A percentile compares a stretch with the other conserved stretches of the same genome.
phyloP scores from a whole-genome alignment of 306 rosid genomes.

The Canavalia gladiata region DNA sequence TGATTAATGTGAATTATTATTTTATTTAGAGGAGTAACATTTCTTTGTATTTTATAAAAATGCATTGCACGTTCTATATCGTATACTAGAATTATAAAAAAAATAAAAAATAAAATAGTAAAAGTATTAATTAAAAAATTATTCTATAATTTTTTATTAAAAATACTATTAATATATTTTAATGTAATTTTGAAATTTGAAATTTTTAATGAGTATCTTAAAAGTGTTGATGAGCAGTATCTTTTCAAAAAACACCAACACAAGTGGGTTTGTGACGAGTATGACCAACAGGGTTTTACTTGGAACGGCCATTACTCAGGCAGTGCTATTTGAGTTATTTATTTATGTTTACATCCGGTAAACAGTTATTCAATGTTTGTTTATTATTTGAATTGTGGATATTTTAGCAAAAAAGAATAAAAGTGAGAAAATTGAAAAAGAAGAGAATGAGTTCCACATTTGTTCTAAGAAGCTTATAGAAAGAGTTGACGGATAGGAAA shows the following conservation, averaged over 20 bases:
- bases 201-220: too few species aligned
- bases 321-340: neutral
- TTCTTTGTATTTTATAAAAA: neutral
- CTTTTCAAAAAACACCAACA: neutral
- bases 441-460: conserved; percentile 39
- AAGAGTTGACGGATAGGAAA: conserved; percentile 59
- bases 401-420: neutral
- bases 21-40: neutral
- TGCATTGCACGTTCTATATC: neutral
- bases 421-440: neutral
- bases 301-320: conserved; percentile 50
- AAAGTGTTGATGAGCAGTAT: too few species aligned
- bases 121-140: too few species aligned
- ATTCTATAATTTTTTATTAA: too few species aligned
- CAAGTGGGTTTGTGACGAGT: conserved; percentile 49
- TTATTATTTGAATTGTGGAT: conserved; percentile 29
- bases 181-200: too few species aligned
- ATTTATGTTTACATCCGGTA: conserved; percentile 2
- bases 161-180: too few species aligned
- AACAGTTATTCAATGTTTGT: conserved; percentile 19
- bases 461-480: conserved; percentile 40
- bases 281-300: conserved; percentile 49
- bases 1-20: neutral
- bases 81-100: neutral
- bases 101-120: too few species aligned